Conservation (phyloP, 106 monocot species). For the Allium sativum region DNA sequence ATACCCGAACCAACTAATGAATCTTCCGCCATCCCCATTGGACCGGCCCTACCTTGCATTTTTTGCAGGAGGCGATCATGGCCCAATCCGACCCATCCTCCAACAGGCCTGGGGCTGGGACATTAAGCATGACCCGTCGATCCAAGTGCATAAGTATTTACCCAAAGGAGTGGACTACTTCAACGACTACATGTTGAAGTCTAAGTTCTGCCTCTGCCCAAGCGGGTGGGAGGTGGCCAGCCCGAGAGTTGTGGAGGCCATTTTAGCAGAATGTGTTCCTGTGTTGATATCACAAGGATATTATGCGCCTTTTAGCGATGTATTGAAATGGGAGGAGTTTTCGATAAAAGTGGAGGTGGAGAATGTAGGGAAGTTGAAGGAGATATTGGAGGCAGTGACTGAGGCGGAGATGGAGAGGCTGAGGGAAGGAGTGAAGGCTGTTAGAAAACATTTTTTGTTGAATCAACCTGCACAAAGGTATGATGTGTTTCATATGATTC, state of each 20-base stretch:
- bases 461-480: slow-evolving; percentile 41
- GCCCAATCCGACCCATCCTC: slow-evolving; percentile 42
- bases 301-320: slow-evolving; percentile 50
- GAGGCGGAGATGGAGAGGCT: slow-evolving; percentile 30
- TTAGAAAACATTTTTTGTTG: slow-evolving; percentile 41
- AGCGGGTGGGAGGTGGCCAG: slow-evolving; percentile 82
- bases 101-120: slow-evolving; percentile 35
- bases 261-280: slow-evolving; percentile 54
- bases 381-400: slow-evolving; percentile 24
- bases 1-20: slow-evolving; percentile 17
- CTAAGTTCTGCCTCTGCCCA: slow-evolving; percentile 64
- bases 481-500: slow-evolving; percentile 55
- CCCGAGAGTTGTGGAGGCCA: slow-evolving; percentile 60
- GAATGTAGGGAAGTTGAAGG: slow-evolving; percentile 38
- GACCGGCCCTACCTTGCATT: slow-evolving; percentile 40
- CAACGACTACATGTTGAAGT: slow-evolving; percentile 28
- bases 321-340: slow-evolving; percentile 55
- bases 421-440: slow-evolving; percentile 28
- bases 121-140: slow-evolving; percentile 12
- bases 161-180: slow-evolving; percentile 33
- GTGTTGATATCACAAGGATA: slow-evolving; percentile 50
- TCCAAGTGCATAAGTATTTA: slow-evolving; percentile 36
- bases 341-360: slow-evolving; percentile 31
- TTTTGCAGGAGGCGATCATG: slow-evolving; percentile 61
- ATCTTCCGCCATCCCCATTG: slow-evolving; percentile 4